Evolutionary conservation across 345 rosid species (phyloP).

Genomic region (Rhodamnia argentea): DNA sequence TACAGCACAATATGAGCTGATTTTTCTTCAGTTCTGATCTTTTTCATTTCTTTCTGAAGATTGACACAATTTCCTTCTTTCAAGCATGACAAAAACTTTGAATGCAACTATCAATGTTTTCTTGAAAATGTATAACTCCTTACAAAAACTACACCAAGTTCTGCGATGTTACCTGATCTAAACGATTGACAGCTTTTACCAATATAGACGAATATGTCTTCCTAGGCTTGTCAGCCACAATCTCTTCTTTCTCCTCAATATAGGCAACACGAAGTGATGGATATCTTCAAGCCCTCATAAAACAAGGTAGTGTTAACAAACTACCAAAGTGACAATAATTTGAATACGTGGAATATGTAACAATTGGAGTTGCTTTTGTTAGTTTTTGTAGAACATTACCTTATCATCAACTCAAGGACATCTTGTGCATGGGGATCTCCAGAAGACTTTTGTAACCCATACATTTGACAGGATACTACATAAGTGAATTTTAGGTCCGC

Average conservation of each 20-base stretch:
- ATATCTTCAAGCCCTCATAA: conserved; percentile 33
- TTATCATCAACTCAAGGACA: conserved; percentile 71
- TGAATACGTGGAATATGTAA: not conserved
- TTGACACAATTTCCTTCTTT: not conserved
- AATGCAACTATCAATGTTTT: not conserved
- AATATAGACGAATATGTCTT: conserved; percentile 76
- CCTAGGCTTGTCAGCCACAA: conserved; percentile 16
- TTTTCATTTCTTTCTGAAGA: not conserved
- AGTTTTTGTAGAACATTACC: conserved; percentile 23
- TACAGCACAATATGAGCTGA: not conserved
- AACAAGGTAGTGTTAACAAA: not conserved
- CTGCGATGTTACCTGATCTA: conserved; percentile 51
- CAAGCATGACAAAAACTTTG: not conserved
- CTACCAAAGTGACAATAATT: not conserved
- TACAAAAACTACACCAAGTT: not conserved
- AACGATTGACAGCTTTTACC: conserved; percentile 71
- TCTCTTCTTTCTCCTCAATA: conserved; percentile 89
- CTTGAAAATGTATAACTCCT: not conserved
- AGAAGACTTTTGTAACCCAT: conserved; percentile 63
- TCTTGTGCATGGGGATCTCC: conserved; percentile 90
- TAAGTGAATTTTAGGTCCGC: conserved; percentile 85
- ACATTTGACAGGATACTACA: conserved; percentile 80
- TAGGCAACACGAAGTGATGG: conserved; percentile 92
- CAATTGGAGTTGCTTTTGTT: not conserved
- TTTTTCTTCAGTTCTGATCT: not conserved